phyloP scores from a whole-genome alignment of 345 rosid genomes.

The Euphorbia lathyris region DNA sequence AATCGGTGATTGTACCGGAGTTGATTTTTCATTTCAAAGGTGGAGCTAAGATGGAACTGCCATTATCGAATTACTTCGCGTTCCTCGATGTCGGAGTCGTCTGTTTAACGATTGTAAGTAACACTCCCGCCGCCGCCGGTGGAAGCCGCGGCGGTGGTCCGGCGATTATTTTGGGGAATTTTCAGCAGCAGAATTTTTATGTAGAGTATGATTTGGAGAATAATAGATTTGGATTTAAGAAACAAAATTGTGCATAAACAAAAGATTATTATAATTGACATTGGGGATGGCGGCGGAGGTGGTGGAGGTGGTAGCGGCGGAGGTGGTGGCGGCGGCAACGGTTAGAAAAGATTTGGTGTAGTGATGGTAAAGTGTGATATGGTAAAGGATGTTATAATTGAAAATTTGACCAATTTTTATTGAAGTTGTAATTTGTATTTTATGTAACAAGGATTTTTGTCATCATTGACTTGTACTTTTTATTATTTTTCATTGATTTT shows the following conservation, averaged over 20 bases:
- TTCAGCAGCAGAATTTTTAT: conserved; percentile 75
- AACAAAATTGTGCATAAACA: conserved; percentile 48
- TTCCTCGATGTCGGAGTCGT: conserved; percentile 28
- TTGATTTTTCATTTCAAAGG: conserved; percentile 67
- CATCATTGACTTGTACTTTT: too few species aligned
- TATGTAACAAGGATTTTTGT: too few species aligned
- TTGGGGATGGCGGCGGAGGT: background rate
- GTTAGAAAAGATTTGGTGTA: background rate
- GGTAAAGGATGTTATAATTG: conserved; percentile 2
- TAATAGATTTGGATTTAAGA: conserved; percentile 65
- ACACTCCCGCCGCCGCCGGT: conserved; percentile 8
- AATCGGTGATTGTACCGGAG: conserved; percentile 38
- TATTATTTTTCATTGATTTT: background rate
- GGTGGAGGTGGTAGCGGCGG: background rate
- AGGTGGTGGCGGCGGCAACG: background rate
- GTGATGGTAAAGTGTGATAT: too few species aligned
- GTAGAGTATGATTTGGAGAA: conserved; percentile 73
- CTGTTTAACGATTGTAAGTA: conserved; percentile 53
- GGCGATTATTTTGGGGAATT: conserved; percentile 74
- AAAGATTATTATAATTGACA: too few species aligned
- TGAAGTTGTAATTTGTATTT: too few species aligned
- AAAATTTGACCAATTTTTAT: background rate
- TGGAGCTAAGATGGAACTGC: conserved; percentile 70
- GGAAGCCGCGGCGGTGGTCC: conserved; percentile 92
- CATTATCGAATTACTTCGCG: conserved; percentile 56